phyloP scores from a whole-genome alignment of 306 rosid genomes.

The Cucurbita ficifolia region DNA sequence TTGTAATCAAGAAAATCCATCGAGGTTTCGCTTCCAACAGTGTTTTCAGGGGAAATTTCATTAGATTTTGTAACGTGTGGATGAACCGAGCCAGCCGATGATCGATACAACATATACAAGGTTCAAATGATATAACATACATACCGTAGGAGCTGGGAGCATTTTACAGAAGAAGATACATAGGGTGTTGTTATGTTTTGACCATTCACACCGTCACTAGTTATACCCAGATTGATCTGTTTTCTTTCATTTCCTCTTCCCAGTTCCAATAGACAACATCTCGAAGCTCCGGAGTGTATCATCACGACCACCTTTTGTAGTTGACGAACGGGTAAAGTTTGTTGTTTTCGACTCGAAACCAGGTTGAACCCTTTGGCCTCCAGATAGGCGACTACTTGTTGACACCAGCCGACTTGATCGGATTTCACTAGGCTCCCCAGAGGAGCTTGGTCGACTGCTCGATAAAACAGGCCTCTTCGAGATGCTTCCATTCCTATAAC shows the following conservation, averaged over 20 bases:
- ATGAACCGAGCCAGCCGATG: conserved; percentile 23
- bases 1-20: conserved; percentile 1
- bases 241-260: conserved; percentile 63
- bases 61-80: conserved; percentile 25
- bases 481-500: conserved; percentile 62
- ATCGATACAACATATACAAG: conserved; percentile 52
- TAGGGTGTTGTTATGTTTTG: conserved; percentile 2
- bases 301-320: conserved; percentile 54
- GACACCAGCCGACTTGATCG: conserved; percentile 61
- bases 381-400: conserved; percentile 72
- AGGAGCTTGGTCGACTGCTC: conserved; percentile 82
- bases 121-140: conserved; percentile 7
- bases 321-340: conserved; percentile 37
- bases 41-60: conserved; percentile 10
- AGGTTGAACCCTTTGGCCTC: conserved; percentile 68
- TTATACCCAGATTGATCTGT: conserved; percentile 15
- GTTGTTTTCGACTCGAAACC: conserved; percentile 64
- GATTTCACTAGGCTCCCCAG: conserved; percentile 68
- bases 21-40: conserved; percentile 4
- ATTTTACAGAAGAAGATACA: conserved; percentile 8
- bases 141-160: not conserved
- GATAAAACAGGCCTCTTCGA: conserved; percentile 67
- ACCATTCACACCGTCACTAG: conserved; percentile 6
- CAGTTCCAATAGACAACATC: conserved; percentile 75
- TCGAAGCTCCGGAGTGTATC: conserved; percentile 84